Evolutionary conservation across 1,139 yeast genomes (phyloP), one percentile per base, ranked within the genome.

Genomic region (Blastobotrys buckinghamii): DNA sequence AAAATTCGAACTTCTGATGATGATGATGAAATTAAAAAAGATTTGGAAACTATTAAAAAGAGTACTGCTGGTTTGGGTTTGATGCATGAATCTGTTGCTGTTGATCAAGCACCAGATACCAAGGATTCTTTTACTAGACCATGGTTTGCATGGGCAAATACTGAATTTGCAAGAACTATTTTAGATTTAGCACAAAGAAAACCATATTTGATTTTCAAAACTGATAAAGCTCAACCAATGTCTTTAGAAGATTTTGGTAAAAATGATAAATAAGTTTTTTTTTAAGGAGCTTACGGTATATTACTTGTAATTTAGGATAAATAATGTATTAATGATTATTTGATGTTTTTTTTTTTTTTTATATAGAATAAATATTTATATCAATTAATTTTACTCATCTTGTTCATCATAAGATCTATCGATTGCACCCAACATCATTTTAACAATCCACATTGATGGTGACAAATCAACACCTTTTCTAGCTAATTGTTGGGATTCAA

Each of bases 91-190:
- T 77, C 86, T 53, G 79, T 88, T 3, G 71, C 83, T 53, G 95
- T 87, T 2, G 76, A 82, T 57, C 68, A 76, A 1, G 60, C 63
- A 10, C 26, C 34, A 6, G 33, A 24, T 84, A 65, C 59, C 55
- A 58, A 48, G 50, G 30, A 55, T 61, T 22, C 40, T 2, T 42
- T 24, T 6, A 41, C 44, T 19, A 15, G 44, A 33, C 44, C 44
- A 32, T 41, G 44, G 44, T 70, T 55, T 55, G 85, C 96, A 2
- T 89, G 96, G 97, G 86, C 95, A 58, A 88, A 89, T 62, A 81
- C 95, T 1, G 96, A 88, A 65, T 87, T 88, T 68, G 96, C 92
- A 10, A 85, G 84, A 64, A 84, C 95, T 0, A 82, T 88, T 8
- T 64, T 89, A 45, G 82, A 87, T 60, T 70, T 88, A 55, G 92